Percentiles rank a stretch among this genome's conserved stretches.
These are phyloP conservation scores for Elasticomyces elasticus DNA, from an alignment of 495 filamentous ascomycete species.

Conservation along the genomic window DNA sequence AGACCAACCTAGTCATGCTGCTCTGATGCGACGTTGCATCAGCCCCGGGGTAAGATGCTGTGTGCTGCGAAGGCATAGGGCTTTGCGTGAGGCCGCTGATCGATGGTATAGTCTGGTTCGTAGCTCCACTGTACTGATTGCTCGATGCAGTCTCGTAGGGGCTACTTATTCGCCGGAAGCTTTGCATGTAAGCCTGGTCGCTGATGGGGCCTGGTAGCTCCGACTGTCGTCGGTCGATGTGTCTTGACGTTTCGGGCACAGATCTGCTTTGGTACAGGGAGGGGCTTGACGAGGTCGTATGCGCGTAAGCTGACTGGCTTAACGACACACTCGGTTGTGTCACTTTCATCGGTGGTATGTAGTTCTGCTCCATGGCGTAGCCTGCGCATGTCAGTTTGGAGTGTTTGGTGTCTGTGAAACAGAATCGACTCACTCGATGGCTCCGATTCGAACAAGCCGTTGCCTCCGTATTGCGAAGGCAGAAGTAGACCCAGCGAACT, in stretches of 20 bases:
- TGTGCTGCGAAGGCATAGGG: constrained; percentile 12
- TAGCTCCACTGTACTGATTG: not conserved
- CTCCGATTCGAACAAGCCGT: constrained; percentile 6
- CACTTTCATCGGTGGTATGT: constrained; percentile 16
- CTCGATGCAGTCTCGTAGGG: constrained; percentile 14
- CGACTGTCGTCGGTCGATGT: constrained; percentile 8
- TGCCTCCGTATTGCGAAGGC: constrained; percentile 20
- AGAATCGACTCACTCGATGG: constrained; percentile 9
- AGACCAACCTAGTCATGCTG: constrained; percentile 8
- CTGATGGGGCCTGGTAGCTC: not conserved
- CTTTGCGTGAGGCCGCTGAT: constrained; percentile 19
- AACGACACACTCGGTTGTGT: constrained; percentile 9
- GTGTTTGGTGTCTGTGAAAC: not conserved
- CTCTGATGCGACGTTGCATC: constrained; percentile 1
- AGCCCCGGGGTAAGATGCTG: not conserved
- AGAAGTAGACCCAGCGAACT: constrained; percentile 21
- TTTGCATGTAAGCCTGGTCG: constrained; percentile 6
- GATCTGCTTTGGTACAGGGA: constrained; percentile 13
- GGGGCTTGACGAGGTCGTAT: constrained; percentile 16
- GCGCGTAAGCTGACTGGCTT: constrained; percentile 7
- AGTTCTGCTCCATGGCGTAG: constrained; percentile 20
- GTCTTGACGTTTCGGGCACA: not conserved
- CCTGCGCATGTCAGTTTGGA: constrained; percentile 8
- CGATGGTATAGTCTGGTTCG: constrained; percentile 16
- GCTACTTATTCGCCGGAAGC: constrained; percentile 11